Evolutionary conservation across 2,329 filamentous ascomycete species (phyloP).

Genomic region (Alternaria dauci): DNA sequence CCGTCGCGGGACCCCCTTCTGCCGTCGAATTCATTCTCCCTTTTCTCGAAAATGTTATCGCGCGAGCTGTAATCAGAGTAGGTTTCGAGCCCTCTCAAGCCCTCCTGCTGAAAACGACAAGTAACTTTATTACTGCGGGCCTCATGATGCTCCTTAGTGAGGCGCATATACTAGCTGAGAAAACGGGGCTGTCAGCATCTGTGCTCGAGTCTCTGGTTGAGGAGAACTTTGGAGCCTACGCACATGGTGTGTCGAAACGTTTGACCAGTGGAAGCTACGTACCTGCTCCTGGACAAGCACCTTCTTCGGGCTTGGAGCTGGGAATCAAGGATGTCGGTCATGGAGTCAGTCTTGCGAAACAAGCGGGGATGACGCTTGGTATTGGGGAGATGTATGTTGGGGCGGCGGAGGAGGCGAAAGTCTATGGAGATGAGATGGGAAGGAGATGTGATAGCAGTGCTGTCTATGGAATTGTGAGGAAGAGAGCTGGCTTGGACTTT

Average conservation of each 20-base stretch:
- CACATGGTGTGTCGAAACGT: conserved; percentile 35
- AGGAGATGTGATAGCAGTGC: conserved; percentile 59
- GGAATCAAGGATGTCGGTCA: conserved; percentile 64
- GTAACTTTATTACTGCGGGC: conserved; percentile 60
- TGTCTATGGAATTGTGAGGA: conserved; percentile 60
- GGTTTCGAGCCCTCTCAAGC: conserved; percentile 57
- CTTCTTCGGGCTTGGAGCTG: conserved; percentile 60
- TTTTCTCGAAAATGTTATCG: conserved; percentile 53
- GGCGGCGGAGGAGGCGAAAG: conserved; percentile 56
- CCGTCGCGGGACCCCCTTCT: conserved; percentile 53
- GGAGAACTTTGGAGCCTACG: conserved; percentile 42
- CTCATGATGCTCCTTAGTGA: conserved; percentile 61
- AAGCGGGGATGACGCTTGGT: conserved; percentile 51
- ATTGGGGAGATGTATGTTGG: conserved; percentile 56
- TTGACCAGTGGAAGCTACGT: conserved; percentile 40
- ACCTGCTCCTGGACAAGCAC: conserved; percentile 42
- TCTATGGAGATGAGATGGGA: conserved; percentile 45
- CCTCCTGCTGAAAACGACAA: conserved; percentile 58
- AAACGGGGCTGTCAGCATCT: conserved; percentile 52
- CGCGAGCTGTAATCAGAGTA: conserved; percentile 54
- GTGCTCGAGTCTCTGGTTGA: conserved; percentile 56
- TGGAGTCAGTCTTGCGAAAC: conserved; percentile 56
- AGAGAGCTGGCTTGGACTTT: conserved; percentile 56
- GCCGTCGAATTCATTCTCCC: conserved; percentile 52
- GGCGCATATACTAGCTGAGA: conserved; percentile 60